phyloP scores from a whole-genome alignment of 2,329 filamentous ascomycete species.

The Colletotrichum ledebouriae region DNA sequence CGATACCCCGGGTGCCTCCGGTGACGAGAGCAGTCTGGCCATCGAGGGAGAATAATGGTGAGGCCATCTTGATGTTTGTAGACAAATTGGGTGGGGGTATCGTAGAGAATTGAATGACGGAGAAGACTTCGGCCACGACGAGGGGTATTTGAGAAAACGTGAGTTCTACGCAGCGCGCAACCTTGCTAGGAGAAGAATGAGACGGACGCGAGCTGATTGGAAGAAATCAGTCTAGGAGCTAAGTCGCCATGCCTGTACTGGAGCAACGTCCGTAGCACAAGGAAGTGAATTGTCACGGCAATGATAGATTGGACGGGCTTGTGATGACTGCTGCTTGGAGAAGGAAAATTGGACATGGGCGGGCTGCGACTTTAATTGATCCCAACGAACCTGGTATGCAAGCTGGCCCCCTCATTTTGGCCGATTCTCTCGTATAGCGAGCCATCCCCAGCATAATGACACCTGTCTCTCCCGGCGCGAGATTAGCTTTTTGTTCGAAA shows the following conservation, averaged over 20 bases:
- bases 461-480: not conserved
- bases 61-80: conserved; percentile 49
- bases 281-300: not conserved
- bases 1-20: conserved; percentile 70
- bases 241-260: not conserved
- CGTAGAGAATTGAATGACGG: not conserved
- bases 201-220: conserved; percentile 7
- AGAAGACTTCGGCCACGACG: not conserved
- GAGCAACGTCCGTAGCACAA: no score
- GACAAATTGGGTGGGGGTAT: not conserved
- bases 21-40: conserved; percentile 71
- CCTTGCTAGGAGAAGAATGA: not conserved
- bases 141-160: conserved; percentile 18
- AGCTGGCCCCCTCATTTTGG: not conserved
- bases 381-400: no score
- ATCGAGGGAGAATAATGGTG: conserved; percentile 65
- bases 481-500: not conserved
- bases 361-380: no score
- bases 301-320: conserved; percentile 12
- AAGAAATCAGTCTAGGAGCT: not conserved
- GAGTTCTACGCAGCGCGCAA: not conserved
- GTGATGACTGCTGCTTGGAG: conserved; percentile 6
- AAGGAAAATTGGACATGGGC: not conserved
- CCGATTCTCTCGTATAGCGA: not conserved
- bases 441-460: not conserved